Evolutionary conservation across 345 rosid species (phyloP), one percentile per base, ranked within the genome.

Genomic region (Eutrema yunnanense): DNA sequence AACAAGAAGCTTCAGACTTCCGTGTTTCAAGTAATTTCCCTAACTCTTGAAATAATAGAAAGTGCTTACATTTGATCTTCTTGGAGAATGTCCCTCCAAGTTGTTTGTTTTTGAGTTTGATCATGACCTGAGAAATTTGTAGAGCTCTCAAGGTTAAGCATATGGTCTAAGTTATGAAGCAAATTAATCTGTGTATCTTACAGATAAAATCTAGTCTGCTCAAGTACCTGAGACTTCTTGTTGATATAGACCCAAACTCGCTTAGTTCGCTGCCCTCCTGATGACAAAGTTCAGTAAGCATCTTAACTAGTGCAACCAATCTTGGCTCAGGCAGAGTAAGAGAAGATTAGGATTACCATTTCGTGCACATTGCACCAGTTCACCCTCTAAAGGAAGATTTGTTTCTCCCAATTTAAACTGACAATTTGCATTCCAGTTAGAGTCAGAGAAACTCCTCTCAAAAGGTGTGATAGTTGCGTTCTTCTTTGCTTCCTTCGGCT

Each of bases 391-490:
- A 13, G 74, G 79, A 42, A 36, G 57, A 61, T 51, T 67, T 51
- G 73, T 30, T 60, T 75, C 73, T 9, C 53, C 69, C 61, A 38
- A 13, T 74, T 61, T 58, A 51, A 62, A 69, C 62, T 71, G 77
- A 53, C 80, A 69, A 58, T 78, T 79, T 26, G 79, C 67, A 63
- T 77, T 67, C 82, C 84, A 72, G 9, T 40, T 80, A 53, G 82
- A 59, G 53, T 86, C 97, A 57, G 85, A 67, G 72, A 84, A 68
- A 59, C 86, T 82, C 71, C 76, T 85, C 43, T 89, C 96, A 5
- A 74, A 91, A 10, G 96, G 98, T 78, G 96, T 85, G 71, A 89
- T 89, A 7, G 97, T 65, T 8, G 98, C 95, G 6, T 86, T 91
- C 81, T 84, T 94, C 78, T 83, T 84, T 61, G 95, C 87, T 82